Conservation (phyloP, 805 yeast species). For the Ogataea trehalophila region DNA sequence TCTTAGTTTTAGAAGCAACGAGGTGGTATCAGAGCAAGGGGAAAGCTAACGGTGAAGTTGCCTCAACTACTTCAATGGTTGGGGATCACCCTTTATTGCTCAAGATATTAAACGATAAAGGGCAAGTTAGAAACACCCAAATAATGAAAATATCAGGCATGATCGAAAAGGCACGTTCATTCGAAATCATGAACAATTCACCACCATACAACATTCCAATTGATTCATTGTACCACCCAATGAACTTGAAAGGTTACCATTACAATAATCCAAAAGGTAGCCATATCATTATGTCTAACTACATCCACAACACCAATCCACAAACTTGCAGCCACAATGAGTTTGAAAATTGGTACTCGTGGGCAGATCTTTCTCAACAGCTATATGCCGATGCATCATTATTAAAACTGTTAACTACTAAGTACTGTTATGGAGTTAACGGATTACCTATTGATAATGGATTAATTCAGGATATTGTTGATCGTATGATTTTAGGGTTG, state of each 20-base stretch:
- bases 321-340: conserved; percentile 19
- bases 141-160: conserved; percentile 18
- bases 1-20: conserved; percentile 26
- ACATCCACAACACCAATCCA: conserved; percentile 23
- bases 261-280: conserved; percentile 22
- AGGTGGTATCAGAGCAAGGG: conserved; percentile 10
- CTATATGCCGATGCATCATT: conserved; percentile 35
- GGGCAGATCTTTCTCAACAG: conserved; percentile 34
- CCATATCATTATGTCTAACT: conserved; percentile 18
- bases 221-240: conserved; percentile 28
- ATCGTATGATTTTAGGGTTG: conserved; percentile 27
- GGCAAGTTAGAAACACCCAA: conserved; percentile 18
- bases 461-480: conserved; percentile 28
- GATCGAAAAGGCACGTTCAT: conserved; percentile 26
- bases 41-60: neutral
- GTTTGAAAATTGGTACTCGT: conserved; percentile 29
- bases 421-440: conserved; percentile 17
- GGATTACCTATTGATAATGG: conserved; percentile 25
- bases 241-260: conserved; percentile 20
- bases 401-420: conserved; percentile 33
- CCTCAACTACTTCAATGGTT: neutral
- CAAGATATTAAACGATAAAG: conserved; percentile 16
- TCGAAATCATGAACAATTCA: conserved; percentile 23
- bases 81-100: conserved; percentile 8
- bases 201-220: conserved; percentile 28